Evolutionary conservation across 2,329 filamentous ascomycete species (phyloP).

Genomic region (Proliferodiscus dingleyae): DNA sequence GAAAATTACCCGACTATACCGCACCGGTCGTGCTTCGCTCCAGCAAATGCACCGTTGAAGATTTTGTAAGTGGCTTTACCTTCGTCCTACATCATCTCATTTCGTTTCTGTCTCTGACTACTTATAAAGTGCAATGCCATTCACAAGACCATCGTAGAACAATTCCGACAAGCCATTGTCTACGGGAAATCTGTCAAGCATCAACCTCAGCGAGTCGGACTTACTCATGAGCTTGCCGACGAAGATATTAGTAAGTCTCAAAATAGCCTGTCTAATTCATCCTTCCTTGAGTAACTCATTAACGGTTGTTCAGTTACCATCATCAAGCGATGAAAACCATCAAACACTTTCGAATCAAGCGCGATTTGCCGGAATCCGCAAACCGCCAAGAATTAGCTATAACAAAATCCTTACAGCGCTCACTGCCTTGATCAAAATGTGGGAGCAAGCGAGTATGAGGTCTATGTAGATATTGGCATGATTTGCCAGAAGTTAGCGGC

Average conservation of each 20-base stretch:
- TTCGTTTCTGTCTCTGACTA: conserved; percentile 14
- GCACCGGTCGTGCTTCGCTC: conserved; percentile 84
- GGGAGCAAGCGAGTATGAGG: conserved; percentile 1
- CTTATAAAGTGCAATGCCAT: conserved; percentile 83
- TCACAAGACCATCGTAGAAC: conserved; percentile 90
- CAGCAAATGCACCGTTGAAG: conserved; percentile 82
- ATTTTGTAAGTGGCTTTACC: conserved; percentile 70
- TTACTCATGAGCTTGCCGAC: conserved; percentile 86
- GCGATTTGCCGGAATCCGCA: neutral
- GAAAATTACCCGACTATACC: conserved; percentile 86
- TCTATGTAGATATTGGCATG: conserved; percentile 11
- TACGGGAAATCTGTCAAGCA: conserved; percentile 99
- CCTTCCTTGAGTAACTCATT: conserved; percentile 7
- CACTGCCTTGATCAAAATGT: neutral
- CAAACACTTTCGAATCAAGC: neutral
- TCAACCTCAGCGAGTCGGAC: conserved; percentile 91
- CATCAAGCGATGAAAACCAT: conserved; percentile 54
- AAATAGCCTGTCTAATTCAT: neutral
- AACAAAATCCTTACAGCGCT: neutral
- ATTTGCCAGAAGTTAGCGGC: conserved; percentile 16
- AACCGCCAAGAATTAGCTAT: conserved; percentile 8
- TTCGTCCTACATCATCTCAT: conserved; percentile 2
- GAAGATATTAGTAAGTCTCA: conserved; percentile 71
- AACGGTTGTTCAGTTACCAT: conserved; percentile 50
- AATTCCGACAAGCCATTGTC: conserved; percentile 92